phyloP scores from a whole-genome alignment of 495 filamentous ascomycete genomes.

The Neurospora discreta region DNA sequence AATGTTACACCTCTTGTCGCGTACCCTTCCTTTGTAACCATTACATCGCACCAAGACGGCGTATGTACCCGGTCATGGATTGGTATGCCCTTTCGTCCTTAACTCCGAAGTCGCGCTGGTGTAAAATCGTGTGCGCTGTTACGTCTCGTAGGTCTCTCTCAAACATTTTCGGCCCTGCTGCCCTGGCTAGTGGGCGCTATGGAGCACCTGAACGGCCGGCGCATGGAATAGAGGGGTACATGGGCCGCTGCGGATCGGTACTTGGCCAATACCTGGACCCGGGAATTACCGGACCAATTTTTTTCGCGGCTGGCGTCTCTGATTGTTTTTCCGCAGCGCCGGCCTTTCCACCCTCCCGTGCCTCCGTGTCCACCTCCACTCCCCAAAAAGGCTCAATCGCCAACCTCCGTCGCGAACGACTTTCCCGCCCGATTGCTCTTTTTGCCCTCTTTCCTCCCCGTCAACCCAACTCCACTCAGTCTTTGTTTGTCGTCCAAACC shows the following conservation, averaged over 20 bases:
- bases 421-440: slow-evolving; percentile 11
- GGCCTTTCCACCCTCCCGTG: slow-evolving; percentile 6
- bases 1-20: too few species aligned
- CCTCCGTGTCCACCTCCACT: slow-evolving; percentile 1
- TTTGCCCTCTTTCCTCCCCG: slow-evolving; percentile 9
- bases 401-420: slow-evolving; percentile 17
- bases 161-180: background rate
- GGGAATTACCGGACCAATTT: slow-evolving; percentile 19
- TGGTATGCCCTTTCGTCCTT: background rate
- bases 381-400: slow-evolving; percentile 23
- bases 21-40: too few species aligned
- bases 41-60: background rate
- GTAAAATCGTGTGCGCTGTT: background rate
- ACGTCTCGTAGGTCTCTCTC: background rate
- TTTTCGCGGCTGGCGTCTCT: slow-evolving; percentile 16
- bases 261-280: slow-evolving; percentile 9
- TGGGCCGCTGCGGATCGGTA: background rate
- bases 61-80: background rate
- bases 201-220: background rate
- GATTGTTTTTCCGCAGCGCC: slow-evolving; percentile 7
- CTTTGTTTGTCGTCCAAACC: slow-evolving; percentile 1
- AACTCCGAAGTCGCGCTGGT: background rate
- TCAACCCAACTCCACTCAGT: slow-evolving; percentile 24
- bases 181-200: background rate
- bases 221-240: background rate